Evolutionary conservation across 352 stramenopile genomes (phyloP), one percentile per base, ranked within the genome.

Genomic region (Thalassiosira hispida): DNA sequence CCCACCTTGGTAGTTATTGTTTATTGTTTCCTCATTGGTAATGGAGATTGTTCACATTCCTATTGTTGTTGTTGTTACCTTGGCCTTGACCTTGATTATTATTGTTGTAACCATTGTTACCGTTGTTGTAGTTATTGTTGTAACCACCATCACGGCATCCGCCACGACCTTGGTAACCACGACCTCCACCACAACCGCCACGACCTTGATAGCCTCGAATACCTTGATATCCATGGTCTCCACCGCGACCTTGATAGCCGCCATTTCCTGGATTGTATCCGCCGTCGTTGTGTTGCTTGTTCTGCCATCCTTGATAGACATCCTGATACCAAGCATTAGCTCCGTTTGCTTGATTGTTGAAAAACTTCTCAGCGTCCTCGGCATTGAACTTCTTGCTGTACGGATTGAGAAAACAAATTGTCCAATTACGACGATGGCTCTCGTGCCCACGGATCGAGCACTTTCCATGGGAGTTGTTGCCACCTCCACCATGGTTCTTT

Each of bases 221-320:
- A n/a, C n/a, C n/a, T n/a, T n/a, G n/a, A n/a, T n/a, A n/a, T n/a
- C n/a, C n/a, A n/a, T n/a, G 23, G 18, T 16, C 23, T 23, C 47
- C 47, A n/a, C 47, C 47, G 47, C 47, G 47, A n/a, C 47, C 47
- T 57, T 57, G 47, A 57, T 57, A 57, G 18, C 47, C 47, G 35
- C 12, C 35, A 6, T 44, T n/a, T n/a, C n/a, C n/a, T n/a, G n/a
- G 35, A 44, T 12, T 6, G 35, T 44, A 12, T 12, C 35, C 35
- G 35, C 12, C 12, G 35, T n/a, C n/a, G n/a, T n/a, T n/a, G n/a
- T n/a, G n/a, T n/a, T n/a, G n/a, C n/a, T 44, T 44, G 35, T 44
- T 44, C 35, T 12, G 35, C 6, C 12, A 44, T 12, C 6, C 35
- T 12, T 44, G 35, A 44, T 44, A 44, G 12, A 44, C 35, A 12